A percentile compares a stretch with the other conserved stretches of the same genome.
Conservation (phyloP, 495 filamentous ascomycete species). For the Neurospora discreta region DNA sequence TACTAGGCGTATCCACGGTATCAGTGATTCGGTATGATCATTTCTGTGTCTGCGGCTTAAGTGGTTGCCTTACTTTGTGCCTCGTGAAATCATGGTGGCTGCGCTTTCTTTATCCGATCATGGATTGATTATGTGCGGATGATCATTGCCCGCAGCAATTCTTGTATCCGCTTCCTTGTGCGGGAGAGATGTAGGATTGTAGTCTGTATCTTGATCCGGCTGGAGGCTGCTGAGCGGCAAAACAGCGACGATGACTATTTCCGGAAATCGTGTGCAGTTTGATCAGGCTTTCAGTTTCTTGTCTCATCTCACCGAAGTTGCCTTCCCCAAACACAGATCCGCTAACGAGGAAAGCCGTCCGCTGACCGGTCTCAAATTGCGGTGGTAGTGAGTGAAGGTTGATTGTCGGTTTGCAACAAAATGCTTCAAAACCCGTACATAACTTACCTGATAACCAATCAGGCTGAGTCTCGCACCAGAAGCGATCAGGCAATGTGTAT, state of each 20-base stretch:
- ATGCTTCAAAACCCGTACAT: background rate
- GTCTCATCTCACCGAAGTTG: background rate
- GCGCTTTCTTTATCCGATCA: background rate
- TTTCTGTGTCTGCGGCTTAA: background rate
- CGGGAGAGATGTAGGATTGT: background rate
- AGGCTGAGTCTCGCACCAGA: background rate
- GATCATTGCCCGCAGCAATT: background rate
- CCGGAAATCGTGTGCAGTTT: background rate
- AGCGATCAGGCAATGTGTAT: background rate
- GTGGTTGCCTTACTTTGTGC: background rate
- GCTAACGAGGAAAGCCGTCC: background rate
- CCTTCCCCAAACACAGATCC: background rate
- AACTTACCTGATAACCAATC: too few species aligned
- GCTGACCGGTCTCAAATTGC: background rate
- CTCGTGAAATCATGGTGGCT: background rate
- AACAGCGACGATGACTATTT: background rate
- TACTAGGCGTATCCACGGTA: background rate
- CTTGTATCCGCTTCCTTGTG: background rate
- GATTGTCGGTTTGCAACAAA: background rate
- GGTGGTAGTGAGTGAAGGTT: background rate
- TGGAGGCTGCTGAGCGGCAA: background rate
- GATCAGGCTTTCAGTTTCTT: background rate
- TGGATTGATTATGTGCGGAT: too few species aligned
- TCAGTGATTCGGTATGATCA: background rate
- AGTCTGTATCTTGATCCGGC: background rate